phyloP scores from a whole-genome alignment of 768 basidiomycete genomes.

The Lactifluus subvellereus region DNA sequence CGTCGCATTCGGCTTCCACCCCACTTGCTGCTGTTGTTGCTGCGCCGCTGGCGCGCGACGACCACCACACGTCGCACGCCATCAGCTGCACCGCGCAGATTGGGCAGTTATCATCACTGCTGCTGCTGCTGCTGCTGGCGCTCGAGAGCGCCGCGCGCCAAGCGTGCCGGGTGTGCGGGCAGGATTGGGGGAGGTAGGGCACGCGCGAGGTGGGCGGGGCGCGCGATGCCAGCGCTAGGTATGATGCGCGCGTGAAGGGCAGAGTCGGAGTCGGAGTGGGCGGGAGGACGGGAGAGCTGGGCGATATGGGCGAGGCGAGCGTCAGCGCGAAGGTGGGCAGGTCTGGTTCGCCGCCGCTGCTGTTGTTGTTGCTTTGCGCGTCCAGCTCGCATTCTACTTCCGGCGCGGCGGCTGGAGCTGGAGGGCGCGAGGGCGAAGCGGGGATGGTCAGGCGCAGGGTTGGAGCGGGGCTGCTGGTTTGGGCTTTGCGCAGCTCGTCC shows the following conservation, averaged over 20 bases:
- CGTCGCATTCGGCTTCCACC: background rate
- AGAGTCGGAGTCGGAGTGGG: background rate
- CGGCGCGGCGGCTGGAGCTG: background rate
- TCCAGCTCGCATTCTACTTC: too few relatives aligned
- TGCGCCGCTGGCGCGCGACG: background rate
- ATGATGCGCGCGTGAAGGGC: background rate
- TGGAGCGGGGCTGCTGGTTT: background rate
- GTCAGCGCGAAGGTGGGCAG: background rate
- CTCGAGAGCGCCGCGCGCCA: too few relatives aligned
- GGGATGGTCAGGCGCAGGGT: constrained; percentile 3
- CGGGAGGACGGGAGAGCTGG: background rate
- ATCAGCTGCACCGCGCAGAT: background rate
- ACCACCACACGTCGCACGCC: constrained; percentile 14
- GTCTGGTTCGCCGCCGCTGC: background rate
- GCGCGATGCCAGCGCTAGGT: background rate
- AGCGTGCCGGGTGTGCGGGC: background rate
- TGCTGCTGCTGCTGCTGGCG: too few relatives aligned
- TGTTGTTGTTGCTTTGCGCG: background rate
- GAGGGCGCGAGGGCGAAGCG: background rate
- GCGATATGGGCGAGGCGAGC: background rate
- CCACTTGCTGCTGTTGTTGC: background rate
- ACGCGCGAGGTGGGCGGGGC: background rate
- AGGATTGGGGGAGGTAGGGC: constrained; percentile 7
- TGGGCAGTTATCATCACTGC: background rate
- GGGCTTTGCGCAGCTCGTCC: background rate